Base-by-base conservation (phyloP, 495 filamentous ascomycete species). In the Hypoxylon lienhwacheense region DNA sequence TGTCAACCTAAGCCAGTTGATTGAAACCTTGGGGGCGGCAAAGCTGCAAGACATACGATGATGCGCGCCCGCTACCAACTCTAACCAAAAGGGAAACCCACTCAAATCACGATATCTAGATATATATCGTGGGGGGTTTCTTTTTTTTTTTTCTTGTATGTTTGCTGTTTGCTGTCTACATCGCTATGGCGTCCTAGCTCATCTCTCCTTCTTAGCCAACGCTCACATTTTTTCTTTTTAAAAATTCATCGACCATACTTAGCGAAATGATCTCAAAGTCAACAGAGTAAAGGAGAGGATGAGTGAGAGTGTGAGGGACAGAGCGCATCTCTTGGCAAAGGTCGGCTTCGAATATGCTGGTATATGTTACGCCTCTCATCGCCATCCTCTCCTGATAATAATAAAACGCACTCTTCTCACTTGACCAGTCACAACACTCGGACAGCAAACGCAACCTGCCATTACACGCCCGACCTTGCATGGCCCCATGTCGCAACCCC, bases 11-110 rank as follows among this genome's bases (percentile, higher is more conserved):
- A 50, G 49, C 48, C 48, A 56, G 54, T 54, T 33, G 41, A 59
- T 63, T 54, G 49, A 63, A 59, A 59, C 59, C 47, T 58, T 58
- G 48, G 44, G 49, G 53, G 53, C 39, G 49, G 58, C 47, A 57
- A 58, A 58, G 47, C 47, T 62, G 58, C 53, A 63, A 63, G 59
- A 63, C 59, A 63, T 63, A 46, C 47, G 44, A 63, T 63, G 59
- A 63, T 63, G 59, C 53, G 59, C 59, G 53, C 59, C 35, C 53
- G 53, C 59, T 63, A 46, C 53, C 48, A 62, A 45, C 54, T 53
- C 59, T 54, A 58, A 36, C 49, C 26, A 47, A 39, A 41, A 61
- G 12, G 29, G 25, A 56, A 56, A 55, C 52, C 58, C 51, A 55
- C 58, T 37, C 47, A 42, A 61, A 61, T 52, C 50, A 52, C 47